Evolutionary conservation across 345 rosid species (phyloP), one percentile per base, ranked within the genome.

Genomic region (Psidium guajava): DNA sequence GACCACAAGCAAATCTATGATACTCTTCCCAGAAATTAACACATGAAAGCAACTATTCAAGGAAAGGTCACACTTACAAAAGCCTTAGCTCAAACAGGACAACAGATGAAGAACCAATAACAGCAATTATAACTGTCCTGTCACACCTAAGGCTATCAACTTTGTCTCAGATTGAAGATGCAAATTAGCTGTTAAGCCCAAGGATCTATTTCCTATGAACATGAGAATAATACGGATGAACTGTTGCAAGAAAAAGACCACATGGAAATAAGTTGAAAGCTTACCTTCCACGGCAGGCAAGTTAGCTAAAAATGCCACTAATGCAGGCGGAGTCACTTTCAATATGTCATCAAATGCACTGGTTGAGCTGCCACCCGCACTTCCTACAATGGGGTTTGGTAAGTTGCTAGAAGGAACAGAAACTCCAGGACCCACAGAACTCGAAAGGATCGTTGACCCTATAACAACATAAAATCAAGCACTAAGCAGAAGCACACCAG

Each of bases 311-410:
- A 97, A 93, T 42, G 96, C 92, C 53, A 91, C 59, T 89, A 95
- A 82, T 86, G 96, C 91, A 85, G 98, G 95, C 44, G 99, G 95
- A 86, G 98, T 92, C 56, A 92, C 96, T 93, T 93, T 97, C 90
- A 93, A 85, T 85, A 93, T 86, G 83, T 95, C 99, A 64, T 93
- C 95, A 82, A 91, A 85, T 55, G 90, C 86, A 86, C 83, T 88
- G 84, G 91, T 80, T 84, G 92, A 77, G 87, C 86, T 95, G 85
- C 91, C 89, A 86, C 86, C 89, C 42, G 80, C 89, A 59, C 86
- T 56, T 27, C 92, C 86, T 77, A 88, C 86, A 82, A 77, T 88
- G 85, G 90, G 82, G 86, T 89, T 92, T 64, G 91, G 81, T 87
- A 90, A 89, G 69, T 89, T 85, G 86, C 88, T 91, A 57, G 93